Conservation (phyloP, 345 rosid species). For the Atalantia buxifolia region DNA sequence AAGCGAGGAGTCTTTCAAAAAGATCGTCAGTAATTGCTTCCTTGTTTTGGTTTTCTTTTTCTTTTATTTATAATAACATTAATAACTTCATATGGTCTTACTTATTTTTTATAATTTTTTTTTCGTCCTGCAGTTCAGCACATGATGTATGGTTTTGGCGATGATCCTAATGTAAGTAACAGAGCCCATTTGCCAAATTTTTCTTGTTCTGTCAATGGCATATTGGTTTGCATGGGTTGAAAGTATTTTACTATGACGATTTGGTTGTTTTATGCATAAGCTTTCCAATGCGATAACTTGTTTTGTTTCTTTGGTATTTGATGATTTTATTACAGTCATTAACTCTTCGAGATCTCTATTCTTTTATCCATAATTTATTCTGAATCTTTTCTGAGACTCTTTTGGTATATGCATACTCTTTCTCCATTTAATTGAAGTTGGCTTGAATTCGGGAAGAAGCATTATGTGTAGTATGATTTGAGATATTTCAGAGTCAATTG, state of each 20-base stretch:
- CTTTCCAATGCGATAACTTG: background rate
- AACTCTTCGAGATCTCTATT: background rate
- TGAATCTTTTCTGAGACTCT: background rate
- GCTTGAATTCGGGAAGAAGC: background rate
- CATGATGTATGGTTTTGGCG: conserved; percentile 97
- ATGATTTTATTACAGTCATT: background rate
- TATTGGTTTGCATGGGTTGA: background rate
- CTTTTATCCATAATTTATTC: background rate
- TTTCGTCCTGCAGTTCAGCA: conserved; percentile 65
- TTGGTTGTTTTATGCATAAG: background rate
- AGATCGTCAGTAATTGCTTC: conserved; percentile 51
- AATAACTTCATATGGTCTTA: background rate
- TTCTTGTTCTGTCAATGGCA: background rate
- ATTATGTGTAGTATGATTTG: too few species aligned
- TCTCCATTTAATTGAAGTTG: background rate
- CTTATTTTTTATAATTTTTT: background rate
- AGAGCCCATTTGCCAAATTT: background rate
- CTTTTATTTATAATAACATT: background rate
- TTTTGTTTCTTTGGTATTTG: background rate
- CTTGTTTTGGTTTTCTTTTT: background rate
- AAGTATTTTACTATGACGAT: background rate
- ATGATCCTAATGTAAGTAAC: conserved; percentile 71
- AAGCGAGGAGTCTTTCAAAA: conserved; percentile 82
- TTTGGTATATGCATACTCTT: background rate
- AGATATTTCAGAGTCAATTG: background rate